phyloP scores from a whole-genome alignment of 179 eudicot genomes.

The Sideroxylon spinosum region DNA sequence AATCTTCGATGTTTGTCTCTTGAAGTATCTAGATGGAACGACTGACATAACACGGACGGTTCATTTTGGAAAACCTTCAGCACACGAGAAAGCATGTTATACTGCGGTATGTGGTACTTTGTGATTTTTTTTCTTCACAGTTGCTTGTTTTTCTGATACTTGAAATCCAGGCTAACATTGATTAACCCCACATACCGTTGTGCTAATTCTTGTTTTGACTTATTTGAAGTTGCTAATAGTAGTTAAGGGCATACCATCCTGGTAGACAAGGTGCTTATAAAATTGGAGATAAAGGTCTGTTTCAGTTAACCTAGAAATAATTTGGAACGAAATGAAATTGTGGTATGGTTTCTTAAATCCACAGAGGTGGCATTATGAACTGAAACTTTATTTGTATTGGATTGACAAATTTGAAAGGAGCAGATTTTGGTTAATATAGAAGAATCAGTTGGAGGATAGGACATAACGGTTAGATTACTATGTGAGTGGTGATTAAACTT shows the following conservation, averaged over 20 bases:
- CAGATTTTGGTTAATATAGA: neutral
- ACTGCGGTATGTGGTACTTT: slow-evolving; percentile 62
- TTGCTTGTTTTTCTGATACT: neutral
- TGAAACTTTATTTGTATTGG: slow-evolving; percentile 5
- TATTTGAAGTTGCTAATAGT: neutral
- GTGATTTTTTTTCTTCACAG: neutral
- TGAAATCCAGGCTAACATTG: slow-evolving; percentile 2
- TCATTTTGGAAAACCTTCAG: slow-evolving; percentile 87
- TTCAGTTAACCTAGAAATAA: slow-evolving; percentile 4
- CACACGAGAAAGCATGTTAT: slow-evolving; percentile 91
- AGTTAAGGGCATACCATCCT: neutral
- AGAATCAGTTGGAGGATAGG: slow-evolving; percentile 4
- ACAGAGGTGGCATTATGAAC: neutral
- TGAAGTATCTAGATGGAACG: slow-evolving; percentile 92
- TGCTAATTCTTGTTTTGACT: slow-evolving; percentile 2
- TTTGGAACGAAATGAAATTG: neutral
- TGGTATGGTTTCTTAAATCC: neutral
- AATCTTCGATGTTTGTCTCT: slow-evolving; percentile 11
- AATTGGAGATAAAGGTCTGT: neutral
- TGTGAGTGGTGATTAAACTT: neutral
- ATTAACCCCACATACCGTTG: neutral
- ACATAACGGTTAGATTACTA: neutral
- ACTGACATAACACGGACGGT: slow-evolving; percentile 96
- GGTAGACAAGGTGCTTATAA: neutral
- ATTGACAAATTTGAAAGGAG: neutral